Base-by-base conservation (phyloP, 2,329 filamentous ascomycete genomes). In the Coniochaeta sp. region DNA sequence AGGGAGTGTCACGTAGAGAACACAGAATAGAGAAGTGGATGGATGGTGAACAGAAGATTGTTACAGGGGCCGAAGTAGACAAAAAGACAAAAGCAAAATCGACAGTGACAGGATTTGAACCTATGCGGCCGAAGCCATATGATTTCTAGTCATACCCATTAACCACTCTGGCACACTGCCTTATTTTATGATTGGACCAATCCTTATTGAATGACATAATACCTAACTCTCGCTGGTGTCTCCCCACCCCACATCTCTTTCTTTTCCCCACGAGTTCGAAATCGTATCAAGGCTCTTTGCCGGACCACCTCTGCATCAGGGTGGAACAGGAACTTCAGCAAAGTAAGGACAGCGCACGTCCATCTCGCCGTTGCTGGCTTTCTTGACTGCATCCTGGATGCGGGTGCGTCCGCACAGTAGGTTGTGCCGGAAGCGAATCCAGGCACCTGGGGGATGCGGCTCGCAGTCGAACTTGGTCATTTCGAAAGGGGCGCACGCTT, bases 111-210 rank as follows among this genome's bases (percentile, higher is more conserved):
- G 47, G 47, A 52, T 52, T 52, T 52, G 47, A 52, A 52, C 47
- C 47, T 52, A 52, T 22, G 47, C 47, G 47, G 47, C 47, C 47
- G 47, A 52, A 52, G 47, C 47, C 47, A 52, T 52, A 52, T 52
- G 47, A 52, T 52, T 52, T 52, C 47, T 52, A 52, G 47, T 52
- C 47, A 52, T 52, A 52, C 47, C 47, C 47, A 52, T 52, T 52
- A 52, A 52, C 47, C 47, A 52, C 47, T 52, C 47, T 52, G 47
- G 47, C 47, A 52, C 47, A 26, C 22, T 52, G 47, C 47, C 47
- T 52, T 47, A 5, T 24, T 47, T 47, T 47, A 5, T 47, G 8
- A 47, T 31, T 31, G 3, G 38, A 43, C 17, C 16, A 19, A 19
- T 8, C 22, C 2, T 47, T 22, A 47, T 9, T 9, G 16, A 2